phyloP scores from a whole-genome alignment of 768 basidiomycete species.

The Lactifluus pinguis region DNA sequence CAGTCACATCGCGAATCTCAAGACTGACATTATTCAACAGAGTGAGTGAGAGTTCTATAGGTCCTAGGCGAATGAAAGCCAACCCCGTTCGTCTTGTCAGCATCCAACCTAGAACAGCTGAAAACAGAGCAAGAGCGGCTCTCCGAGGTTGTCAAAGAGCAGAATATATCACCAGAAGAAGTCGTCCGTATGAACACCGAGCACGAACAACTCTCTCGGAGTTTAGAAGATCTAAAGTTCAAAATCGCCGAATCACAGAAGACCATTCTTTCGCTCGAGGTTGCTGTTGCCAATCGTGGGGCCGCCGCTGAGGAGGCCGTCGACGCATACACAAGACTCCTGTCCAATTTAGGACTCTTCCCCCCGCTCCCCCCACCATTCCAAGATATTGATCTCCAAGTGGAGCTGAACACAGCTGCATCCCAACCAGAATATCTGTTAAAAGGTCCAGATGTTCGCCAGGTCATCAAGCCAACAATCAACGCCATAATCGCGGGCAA shows the following conservation, averaged over 20 bases:
- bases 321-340: conserved; percentile 66
- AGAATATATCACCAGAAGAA: conserved; percentile 89
- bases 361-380: conserved; percentile 66
- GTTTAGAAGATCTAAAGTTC: conserved; percentile 65
- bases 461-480: conserved; percentile 69
- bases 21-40: conserved; percentile 50
- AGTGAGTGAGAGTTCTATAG: conserved; percentile 30
- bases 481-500: conserved; percentile 62
- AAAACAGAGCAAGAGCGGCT: conserved; percentile 57
- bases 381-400: conserved; percentile 62
- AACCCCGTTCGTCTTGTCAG: not conserved
- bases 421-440: conserved; percentile 63
- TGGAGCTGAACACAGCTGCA: conserved; percentile 74
- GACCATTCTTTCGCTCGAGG: conserved; percentile 69
- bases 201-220: conserved; percentile 66
- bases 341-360: conserved; percentile 68
- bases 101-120: conserved; percentile 47
- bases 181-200: conserved; percentile 87
- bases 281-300: conserved; percentile 69
- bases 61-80: not conserved
- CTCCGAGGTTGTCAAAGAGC: conserved; percentile 60
- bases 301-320: conserved; percentile 77
- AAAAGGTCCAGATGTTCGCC: conserved; percentile 59
- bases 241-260: conserved; percentile 70
- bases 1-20: conserved; percentile 58